Conservation (phyloP, 176 grass and related monocot species). For the Zizania latifolia region DNA sequence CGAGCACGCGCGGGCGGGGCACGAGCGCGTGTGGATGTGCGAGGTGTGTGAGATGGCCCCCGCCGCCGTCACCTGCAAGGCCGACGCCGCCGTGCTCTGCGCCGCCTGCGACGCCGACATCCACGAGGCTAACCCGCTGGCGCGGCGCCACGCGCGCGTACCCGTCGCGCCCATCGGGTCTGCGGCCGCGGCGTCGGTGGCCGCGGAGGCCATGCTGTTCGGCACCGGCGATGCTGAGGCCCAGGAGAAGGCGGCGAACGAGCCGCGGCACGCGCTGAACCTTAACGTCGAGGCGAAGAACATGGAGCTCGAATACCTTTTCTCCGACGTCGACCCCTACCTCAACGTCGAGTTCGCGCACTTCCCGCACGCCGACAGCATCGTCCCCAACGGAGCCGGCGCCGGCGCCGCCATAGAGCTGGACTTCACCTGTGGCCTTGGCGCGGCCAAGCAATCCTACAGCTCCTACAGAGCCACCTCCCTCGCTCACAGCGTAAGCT, state of each 20-base stretch:
- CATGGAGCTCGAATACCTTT: constrained; percentile 51
- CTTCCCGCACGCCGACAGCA: constrained; percentile 53
- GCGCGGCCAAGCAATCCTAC: constrained; percentile 40
- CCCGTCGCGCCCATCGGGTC: constrained; percentile 53
- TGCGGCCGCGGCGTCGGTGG: background rate
- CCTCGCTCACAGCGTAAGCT: constrained; percentile 59
- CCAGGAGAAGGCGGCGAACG: background rate
- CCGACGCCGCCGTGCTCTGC: constrained; percentile 80
- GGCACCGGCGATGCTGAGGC: background rate
- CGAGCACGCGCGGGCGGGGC: constrained; percentile 29
- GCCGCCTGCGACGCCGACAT: constrained; percentile 72
- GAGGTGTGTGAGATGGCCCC: constrained; percentile 84
- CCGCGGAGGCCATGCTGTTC: constrained; percentile 40
- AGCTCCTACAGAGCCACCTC: constrained; percentile 51
- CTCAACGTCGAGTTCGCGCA: constrained; percentile 54
- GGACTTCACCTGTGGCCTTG: constrained; percentile 43
- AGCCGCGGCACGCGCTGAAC: constrained; percentile 34
- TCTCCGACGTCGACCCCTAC: constrained; percentile 60
- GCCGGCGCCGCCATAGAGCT: constrained; percentile 21
- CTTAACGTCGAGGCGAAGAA: constrained; percentile 53
- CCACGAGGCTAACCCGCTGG: constrained; percentile 83
- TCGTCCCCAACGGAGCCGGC: constrained; percentile 49
- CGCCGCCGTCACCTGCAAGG: constrained; percentile 82
- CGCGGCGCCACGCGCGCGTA: constrained; percentile 72
- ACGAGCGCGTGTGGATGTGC: constrained; percentile 68